Evolutionary conservation across 2,329 filamentous ascomycete genomes (phyloP), one percentile per base, ranked within the genome.

Genomic region (Taxawa tesnikishii): DNA sequence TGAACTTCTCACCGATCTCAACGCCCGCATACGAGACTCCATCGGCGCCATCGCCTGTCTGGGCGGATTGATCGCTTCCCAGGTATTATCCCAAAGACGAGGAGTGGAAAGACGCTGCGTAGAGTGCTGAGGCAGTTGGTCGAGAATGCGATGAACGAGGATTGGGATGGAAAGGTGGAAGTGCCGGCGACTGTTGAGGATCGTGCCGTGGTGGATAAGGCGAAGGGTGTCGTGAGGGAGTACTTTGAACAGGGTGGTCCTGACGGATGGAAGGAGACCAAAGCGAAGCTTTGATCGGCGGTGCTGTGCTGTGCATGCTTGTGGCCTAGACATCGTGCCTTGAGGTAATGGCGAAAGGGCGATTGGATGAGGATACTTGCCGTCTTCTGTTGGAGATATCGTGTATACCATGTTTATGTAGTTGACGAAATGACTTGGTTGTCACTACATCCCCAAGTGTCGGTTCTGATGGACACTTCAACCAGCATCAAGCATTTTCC

Each of bases 181-280:
- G 73, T 88, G 28, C 87, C 87, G 6, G 81, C 79, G 15, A 94
- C 85, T 3, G 79, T 94, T 28, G 87, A 94, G 58, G 87, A 94
- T 58, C 60, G 61, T 1, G 66, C 70, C 16, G 83, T 80, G 6
- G 74, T 94, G 6, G 74, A 79, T 13, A 73, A 83, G 34, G 85
- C 84, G 28, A 73, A 76, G 55, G 61, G 47, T 24, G 79, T 75
- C 54, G 70, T 93, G 3, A 68, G 62, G 48, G 75, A 81, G 57
- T 94, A 93, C 56, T 94, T 93, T 51, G 58, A 62, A 46, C 43
- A 42, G 4, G 51, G 50, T 1, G 44, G 45, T 12, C n/a, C n/a
- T n/a, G n/a, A n/a, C n/a, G n/a, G n/a, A n/a, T 50, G 49, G 4
- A 36, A 37, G 37, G 46, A 49, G 42, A 41, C 53, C 26, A 49